These are phyloP conservation scores for Xanthoconium stramineum DNA, from an alignment of 768 basidiomycete genomes.

Conservation along the genomic window DNA sequence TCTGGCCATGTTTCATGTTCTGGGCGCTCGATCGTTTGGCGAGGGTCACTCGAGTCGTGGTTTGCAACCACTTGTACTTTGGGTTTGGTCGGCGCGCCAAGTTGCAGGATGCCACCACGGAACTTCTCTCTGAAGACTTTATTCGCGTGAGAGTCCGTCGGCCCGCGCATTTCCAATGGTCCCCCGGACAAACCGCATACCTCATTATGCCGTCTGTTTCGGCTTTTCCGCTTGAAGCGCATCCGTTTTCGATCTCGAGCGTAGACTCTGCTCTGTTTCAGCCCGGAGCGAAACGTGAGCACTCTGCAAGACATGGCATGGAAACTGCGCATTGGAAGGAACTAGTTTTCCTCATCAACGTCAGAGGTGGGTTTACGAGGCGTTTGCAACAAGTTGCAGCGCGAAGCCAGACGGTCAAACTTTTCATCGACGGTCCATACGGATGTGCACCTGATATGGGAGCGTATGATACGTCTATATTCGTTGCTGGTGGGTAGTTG, in stretches of 20 bases:
- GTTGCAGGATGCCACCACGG: slow-evolving; percentile 37
- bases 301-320: not conserved
- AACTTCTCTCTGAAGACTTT: slow-evolving; percentile 44
- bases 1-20: slow-evolving; percentile 31
- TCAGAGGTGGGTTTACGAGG: slow-evolving; percentile 58
- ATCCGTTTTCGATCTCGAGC: slow-evolving; percentile 63
- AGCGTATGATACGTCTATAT: slow-evolving; percentile 43
- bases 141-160: slow-evolving; percentile 45
- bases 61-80: slow-evolving; percentile 43
- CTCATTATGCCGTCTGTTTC: slow-evolving; percentile 49
- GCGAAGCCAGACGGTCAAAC: slow-evolving; percentile 34
- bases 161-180: slow-evolving; percentile 48
- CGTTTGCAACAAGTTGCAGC: slow-evolving; percentile 37
- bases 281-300: not conserved
- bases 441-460: slow-evolving; percentile 41
- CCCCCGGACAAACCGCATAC: slow-evolving; percentile 53
- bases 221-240: slow-evolving; percentile 45
- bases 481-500: slow-evolving; percentile 43
- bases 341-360: slow-evolving; percentile 57
- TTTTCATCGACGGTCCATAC: slow-evolving; percentile 62
- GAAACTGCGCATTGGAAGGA: slow-evolving; percentile 32
- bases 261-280: slow-evolving; percentile 28
- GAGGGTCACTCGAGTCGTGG: slow-evolving; percentile 43
- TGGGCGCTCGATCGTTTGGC: slow-evolving; percentile 48
- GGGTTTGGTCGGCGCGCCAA: slow-evolving; percentile 23